These are phyloP conservation scores for Apiospora kogelbergensis DNA, from an alignment of 2,329 filamentous ascomycete species.

Conservation along the genomic window DNA sequence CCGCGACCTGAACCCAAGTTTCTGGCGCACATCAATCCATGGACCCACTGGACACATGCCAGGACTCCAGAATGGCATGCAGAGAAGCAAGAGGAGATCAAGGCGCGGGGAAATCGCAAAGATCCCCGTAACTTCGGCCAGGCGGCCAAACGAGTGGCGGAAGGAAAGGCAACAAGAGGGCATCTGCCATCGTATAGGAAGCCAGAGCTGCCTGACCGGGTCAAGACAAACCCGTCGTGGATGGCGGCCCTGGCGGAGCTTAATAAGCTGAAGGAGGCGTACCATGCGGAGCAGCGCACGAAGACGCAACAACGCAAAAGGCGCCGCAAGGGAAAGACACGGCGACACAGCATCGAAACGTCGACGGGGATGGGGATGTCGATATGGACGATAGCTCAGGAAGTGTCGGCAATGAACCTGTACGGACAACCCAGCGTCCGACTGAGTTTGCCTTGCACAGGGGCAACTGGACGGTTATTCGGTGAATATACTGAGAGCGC, in stretches of 20 bases:
- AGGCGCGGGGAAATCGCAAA: constrained; percentile 48
- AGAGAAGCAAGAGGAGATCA: constrained; percentile 51
- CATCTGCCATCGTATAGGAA: constrained; percentile 10
- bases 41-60: constrained; percentile 45
- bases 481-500: not conserved
- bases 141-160: constrained; percentile 27
- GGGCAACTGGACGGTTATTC: not conserved
- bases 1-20: not conserved
- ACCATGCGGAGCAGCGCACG: constrained; percentile 11
- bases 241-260: constrained; percentile 39
- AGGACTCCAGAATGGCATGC: constrained; percentile 46
- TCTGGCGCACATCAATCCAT: constrained; percentile 46
- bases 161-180: constrained; percentile 36
- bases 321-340: not conserved
- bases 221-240: constrained; percentile 46
- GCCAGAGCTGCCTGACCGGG: constrained; percentile 43
- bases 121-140: constrained; percentile 45
- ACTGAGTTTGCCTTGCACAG: not conserved
- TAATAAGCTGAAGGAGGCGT: constrained; percentile 21
- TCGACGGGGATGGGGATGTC: not conserved
- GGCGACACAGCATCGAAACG: no score
- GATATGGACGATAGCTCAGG: constrained; percentile 24
- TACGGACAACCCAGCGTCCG: not conserved
- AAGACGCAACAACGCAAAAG: not conserved
- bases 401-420: not conserved